phyloP scores from a whole-genome alignment of 2,329 filamentous ascomycete species.

The Colletotrichum godetiae region DNA sequence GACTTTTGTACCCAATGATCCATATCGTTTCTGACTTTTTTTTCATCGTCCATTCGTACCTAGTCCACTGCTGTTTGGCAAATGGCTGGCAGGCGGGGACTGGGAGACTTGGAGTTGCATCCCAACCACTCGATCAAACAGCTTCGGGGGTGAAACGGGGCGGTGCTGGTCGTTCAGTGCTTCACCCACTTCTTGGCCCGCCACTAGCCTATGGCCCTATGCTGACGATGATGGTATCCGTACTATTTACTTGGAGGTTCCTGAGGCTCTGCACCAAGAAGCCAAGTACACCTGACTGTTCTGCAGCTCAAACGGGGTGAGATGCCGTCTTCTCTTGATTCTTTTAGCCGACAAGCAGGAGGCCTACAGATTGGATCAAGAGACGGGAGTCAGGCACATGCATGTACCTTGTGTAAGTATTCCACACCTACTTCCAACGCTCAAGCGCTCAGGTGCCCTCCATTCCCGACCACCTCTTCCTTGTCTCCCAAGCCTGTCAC shows the following conservation, averaged over 20 bases:
- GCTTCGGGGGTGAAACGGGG: conserved; percentile 23
- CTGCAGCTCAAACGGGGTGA: background rate
- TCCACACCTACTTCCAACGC: background rate
- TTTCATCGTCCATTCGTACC: no score
- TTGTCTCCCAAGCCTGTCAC: conserved; percentile 24
- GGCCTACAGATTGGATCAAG: background rate
- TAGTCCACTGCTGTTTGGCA: background rate
- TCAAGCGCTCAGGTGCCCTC: background rate
- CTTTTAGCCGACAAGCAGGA: background rate
- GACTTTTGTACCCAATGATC: no score
- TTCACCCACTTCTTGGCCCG: conserved; percentile 16
- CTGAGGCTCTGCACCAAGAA: background rate
- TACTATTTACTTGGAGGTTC: background rate
- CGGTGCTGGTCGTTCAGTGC: conserved; percentile 20
- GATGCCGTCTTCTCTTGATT: background rate
- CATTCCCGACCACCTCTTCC: conserved; percentile 22
- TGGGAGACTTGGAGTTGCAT: background rate
- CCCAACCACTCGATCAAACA: conserved; percentile 28
- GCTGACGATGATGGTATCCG: background rate
- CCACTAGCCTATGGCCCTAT: background rate
- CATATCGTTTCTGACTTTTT: no score
- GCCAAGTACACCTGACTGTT: background rate
- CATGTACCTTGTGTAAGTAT: background rate
- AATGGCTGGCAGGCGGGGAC: conserved; percentile 1
- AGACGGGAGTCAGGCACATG: background rate